Conservation (phyloP, 1,139 yeast genomes). For the Sugiyamaella castrensis region DNA sequence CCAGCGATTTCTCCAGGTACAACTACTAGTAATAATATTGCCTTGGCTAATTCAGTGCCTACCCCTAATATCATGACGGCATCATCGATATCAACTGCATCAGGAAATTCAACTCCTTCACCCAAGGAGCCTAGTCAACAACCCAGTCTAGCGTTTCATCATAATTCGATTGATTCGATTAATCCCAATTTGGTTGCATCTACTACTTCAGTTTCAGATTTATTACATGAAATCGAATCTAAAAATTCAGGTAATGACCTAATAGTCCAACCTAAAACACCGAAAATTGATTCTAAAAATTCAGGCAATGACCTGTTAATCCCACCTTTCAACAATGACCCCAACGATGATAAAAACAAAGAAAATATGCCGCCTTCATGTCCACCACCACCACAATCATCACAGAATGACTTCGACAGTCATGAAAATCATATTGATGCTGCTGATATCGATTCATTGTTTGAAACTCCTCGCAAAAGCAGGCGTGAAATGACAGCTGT, state of each 20-base stretch:
- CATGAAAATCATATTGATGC: slow-evolving; percentile 8
- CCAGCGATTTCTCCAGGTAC: no score
- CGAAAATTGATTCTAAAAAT: neutral
- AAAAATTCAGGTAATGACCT: neutral
- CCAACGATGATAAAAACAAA: slow-evolving; percentile 21
- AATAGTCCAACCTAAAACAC: neutral
- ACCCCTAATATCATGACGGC: no score
- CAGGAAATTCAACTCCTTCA: neutral
- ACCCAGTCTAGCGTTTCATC: no score
- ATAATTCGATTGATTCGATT: no score
- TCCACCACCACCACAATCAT: neutral
- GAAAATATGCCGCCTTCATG: slow-evolving; percentile 27
- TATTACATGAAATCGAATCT: no score
- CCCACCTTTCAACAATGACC: no score
- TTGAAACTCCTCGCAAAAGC: slow-evolving; percentile 27
- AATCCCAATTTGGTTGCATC: no score
- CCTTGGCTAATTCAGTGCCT: no score
- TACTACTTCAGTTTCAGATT: no score
- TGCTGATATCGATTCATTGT: slow-evolving; percentile 21
- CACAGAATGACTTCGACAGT: neutral
- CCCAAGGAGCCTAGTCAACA: neutral
- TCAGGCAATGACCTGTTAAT: no score
- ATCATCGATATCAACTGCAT: no score
- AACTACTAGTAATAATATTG: no score
- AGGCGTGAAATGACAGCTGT: slow-evolving; percentile 14